Evolutionary conservation across 805 yeast species (phyloP).

Genomic region (Metschnikowia matae): DNA sequence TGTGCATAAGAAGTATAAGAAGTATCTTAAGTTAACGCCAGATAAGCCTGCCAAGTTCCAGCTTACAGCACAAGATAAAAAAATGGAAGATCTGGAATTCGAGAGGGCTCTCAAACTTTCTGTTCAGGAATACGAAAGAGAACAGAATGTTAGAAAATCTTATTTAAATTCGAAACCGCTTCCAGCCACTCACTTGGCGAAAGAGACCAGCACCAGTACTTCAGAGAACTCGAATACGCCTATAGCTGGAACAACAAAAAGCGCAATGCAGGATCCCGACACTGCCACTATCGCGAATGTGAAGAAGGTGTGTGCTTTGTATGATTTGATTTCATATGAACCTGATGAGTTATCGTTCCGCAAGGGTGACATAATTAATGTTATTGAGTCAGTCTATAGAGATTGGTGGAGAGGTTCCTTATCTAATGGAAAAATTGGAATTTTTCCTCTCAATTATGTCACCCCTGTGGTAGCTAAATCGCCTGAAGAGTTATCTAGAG

Average conservation of each 20-base stretch:
- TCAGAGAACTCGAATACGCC: not conserved
- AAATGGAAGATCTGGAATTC: slow-evolving; percentile 74
- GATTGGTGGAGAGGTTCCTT: slow-evolving; percentile 97
- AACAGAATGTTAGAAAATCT: slow-evolving; percentile 27
- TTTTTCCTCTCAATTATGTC: slow-evolving; percentile 91
- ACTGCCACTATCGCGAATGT: slow-evolving; percentile 42
- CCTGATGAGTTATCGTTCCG: slow-evolving; percentile 84
- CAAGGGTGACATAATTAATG: slow-evolving; percentile 83
- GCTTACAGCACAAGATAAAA: slow-evolving; percentile 41
- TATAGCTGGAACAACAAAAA: not conserved
- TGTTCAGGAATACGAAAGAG: slow-evolving; percentile 53
- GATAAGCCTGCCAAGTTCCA: slow-evolving; percentile 55
- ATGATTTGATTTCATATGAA: slow-evolving; percentile 73
- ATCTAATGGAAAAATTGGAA: slow-evolving; percentile 69
- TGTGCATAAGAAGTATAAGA: slow-evolving; percentile 38
- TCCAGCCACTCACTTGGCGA: slow-evolving; percentile 22
- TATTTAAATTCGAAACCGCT: slow-evolving; percentile 32
- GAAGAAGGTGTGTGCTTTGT: slow-evolving; percentile 76
- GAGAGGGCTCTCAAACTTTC: slow-evolving; percentile 74
- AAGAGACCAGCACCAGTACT: slow-evolving; percentile 2
- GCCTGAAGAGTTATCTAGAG: slow-evolving; percentile 52
- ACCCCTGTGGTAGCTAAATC: slow-evolving; percentile 68
- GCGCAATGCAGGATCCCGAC: slow-evolving; percentile 1
- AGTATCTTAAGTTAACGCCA: slow-evolving; percentile 37
- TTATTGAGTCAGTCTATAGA: slow-evolving; percentile 78